Evolutionary conservation across 805 yeast species (phyloP).

Genomic region (Ogataea polymorpha): DNA sequence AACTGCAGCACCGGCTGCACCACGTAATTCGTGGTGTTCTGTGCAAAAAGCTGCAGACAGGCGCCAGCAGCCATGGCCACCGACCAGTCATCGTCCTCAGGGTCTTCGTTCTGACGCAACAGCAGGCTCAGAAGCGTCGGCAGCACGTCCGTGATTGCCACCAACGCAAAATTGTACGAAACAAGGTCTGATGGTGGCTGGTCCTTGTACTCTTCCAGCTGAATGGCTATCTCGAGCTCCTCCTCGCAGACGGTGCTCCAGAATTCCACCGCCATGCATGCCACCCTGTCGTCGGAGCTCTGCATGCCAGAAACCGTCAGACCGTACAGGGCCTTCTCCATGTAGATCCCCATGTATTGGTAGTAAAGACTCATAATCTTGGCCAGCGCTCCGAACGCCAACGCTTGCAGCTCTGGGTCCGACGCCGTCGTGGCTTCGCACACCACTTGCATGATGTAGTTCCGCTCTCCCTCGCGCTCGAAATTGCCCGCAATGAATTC

Average conservation of each 20-base stretch:
- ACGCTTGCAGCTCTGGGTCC: constrained; percentile 78
- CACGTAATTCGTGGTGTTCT: constrained; percentile 80
- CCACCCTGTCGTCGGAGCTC: constrained; percentile 74
- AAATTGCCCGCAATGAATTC: constrained; percentile 87
- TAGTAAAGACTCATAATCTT: constrained; percentile 89
- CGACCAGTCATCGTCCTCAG: constrained; percentile 96
- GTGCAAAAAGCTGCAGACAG: constrained; percentile 91
- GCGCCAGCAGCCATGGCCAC: constrained; percentile 99
- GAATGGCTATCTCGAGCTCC: constrained; percentile 76
- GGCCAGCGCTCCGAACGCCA: constrained; percentile 94
- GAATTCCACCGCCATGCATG: constrained; percentile 98
- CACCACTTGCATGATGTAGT: constrained; percentile 96
- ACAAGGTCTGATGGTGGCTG: constrained; percentile 44
- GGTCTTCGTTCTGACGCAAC: constrained; percentile 87
- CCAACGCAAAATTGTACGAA: constrained; percentile 77
- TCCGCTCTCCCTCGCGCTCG: constrained; percentile 91
- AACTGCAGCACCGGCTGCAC: constrained; percentile 81
- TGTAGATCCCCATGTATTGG: constrained; percentile 84
- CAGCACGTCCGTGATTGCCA: constrained; percentile 79
- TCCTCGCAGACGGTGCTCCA: constrained; percentile 99
- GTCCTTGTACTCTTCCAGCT: constrained; percentile 58
- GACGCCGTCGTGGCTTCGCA: constrained; percentile 97
- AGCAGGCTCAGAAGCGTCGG: constrained; percentile 81
- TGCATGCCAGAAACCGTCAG: constrained; percentile 91
- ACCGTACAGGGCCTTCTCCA: constrained; percentile 94